Base-by-base conservation (phyloP, 352 stramenopile genomes). In the Peronosclerospora sorghi region DNA sequence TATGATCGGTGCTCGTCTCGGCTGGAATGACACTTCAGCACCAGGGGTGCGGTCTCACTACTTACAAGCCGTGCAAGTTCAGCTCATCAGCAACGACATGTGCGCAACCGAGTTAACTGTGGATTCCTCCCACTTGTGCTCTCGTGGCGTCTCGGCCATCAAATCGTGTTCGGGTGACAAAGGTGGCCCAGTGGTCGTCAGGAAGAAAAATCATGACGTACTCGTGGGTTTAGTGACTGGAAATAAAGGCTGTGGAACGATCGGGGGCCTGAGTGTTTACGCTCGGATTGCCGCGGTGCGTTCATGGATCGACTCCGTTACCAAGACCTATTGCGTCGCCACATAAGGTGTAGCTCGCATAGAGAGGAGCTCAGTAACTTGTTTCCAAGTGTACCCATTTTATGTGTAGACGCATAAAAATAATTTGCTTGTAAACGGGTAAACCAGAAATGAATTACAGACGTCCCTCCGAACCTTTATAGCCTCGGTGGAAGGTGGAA, bases 101-200 rank as follows among this genome's bases (percentile, higher is more conserved):
- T 86, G 70, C 26, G 59, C 48, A 2, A 35, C 46, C 14, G 45
- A 68, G 12, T 20, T 73, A 8, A 38, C 28, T 0, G 39, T 75
- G 2, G 57, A 77, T 27, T 19, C 47, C 19, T 46, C 65, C 26
- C 83, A 74, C 38, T 23, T 82, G 13, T 86, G 73, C 41, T 67
- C 68, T n/a, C 65, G 68, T 4, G 70, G 73, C 1, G 37, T 67
- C 18, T 47, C 47, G 8, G 26, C 14, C 9, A 54, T 29, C n/a
- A 59, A 82, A 34, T 75, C 70, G 37, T 86, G 73, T 45, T 61
- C 79, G 54, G 68, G 68, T 12, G 70, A 83, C 53, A 65, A 73
- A 13, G 73, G 70, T 18, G 73, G 70, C 12, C 62, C 68, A 1
- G 49, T 83, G 5, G 63, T 67, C 9, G 47, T 65, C 17, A 53